Conservation (phyloP, 2,329 filamentous ascomycete species). For the Paracoccidioides brasiliensis region DNA sequence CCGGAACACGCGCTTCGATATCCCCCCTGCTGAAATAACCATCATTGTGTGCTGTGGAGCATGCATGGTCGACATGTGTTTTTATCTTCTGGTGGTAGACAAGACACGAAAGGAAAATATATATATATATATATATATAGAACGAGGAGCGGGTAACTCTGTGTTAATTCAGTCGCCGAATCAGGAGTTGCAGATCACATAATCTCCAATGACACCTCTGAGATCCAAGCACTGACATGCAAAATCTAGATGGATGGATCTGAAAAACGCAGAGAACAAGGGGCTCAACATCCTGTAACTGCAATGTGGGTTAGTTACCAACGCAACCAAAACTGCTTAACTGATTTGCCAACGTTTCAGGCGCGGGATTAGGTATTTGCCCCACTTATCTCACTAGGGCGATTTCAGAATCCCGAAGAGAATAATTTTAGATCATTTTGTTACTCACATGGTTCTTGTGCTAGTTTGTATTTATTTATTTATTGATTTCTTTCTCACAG, state of each 20-base stretch:
- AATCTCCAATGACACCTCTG: slow-evolving; percentile 4
- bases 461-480: no score
- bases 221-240: background rate
- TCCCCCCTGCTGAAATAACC: slow-evolving; percentile 12
- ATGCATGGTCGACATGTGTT: slow-evolving; percentile 39
- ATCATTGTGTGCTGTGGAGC: slow-evolving; percentile 18
- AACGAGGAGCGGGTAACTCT: slow-evolving; percentile 43
- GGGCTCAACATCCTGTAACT: slow-evolving; percentile 35
- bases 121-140: no score
- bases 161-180: slow-evolving; percentile 46
- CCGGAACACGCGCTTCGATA: slow-evolving; percentile 41
- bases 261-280: slow-evolving; percentile 53
- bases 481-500: no score
- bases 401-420: no score
- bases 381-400: no score
- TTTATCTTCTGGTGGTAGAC: slow-evolving; percentile 53
- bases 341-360: no score
- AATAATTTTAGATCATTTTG: no score
- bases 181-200: slow-evolving; percentile 41
- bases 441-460: no score
- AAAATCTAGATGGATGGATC: slow-evolving; percentile 38
- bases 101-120: slow-evolving; percentile 47
- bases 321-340: no score
- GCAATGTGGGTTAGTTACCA: no score
- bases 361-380: no score